Conservation (phyloP, 441 rosid genomes). For the Corymbia calophylla region DNA sequence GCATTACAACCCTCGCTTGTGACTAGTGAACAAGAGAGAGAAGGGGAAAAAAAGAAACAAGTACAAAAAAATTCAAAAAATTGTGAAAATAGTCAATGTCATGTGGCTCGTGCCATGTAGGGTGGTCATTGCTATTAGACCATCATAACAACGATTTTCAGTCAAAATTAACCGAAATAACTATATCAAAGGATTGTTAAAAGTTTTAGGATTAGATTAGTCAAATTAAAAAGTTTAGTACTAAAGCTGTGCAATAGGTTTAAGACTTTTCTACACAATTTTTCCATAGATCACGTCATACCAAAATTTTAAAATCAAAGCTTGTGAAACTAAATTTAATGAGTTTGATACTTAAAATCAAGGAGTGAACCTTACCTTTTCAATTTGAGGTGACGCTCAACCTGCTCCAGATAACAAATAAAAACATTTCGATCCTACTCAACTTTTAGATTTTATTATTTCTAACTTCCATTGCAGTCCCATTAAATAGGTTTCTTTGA, state of each 20-base stretch:
- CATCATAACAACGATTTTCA: accelerated
- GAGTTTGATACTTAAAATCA: neutral
- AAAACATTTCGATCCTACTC: neutral
- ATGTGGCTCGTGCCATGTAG: accelerated
- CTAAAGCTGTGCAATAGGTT: no score
- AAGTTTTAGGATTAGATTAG: neutral
- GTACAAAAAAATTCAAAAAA: no score
- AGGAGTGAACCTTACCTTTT: neutral
- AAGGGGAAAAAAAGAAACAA: no score
- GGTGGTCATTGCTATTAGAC: accelerated
- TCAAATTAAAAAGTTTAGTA: neutral
- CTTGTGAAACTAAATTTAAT: neutral
- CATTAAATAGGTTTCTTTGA: neutral
- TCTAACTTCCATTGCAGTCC: neutral
- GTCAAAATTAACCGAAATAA: no score
- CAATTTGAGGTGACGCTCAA: neutral
- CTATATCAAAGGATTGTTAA: no score
- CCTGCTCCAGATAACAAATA: neutral
- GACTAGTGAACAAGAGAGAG: accelerated
- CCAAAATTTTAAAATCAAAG: neutral
- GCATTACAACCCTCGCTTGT: neutral
- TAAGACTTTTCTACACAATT: no score
- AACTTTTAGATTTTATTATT: neutral
- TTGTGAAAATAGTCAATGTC: neutral
- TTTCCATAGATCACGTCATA: no score